Evolutionary conservation across 768 basidiomycete genomes (phyloP), one percentile per base, ranked within the genome.

Genomic region (Trametes gibbosa): DNA sequence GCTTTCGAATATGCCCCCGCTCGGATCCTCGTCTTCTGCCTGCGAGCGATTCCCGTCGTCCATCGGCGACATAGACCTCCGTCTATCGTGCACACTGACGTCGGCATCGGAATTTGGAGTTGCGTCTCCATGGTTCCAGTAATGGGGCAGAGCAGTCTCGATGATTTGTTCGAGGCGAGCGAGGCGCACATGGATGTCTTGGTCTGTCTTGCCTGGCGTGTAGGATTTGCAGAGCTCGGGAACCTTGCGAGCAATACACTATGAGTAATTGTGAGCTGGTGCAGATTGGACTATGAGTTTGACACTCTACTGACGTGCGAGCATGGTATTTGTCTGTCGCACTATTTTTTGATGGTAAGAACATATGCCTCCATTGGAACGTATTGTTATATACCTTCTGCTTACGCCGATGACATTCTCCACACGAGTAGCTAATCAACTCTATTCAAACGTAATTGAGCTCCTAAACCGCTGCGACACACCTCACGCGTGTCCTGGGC

Each of bases 191-290:
- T 81, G 84, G 47, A 94, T 75, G 72, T 94, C 90, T 68, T 91
- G 88, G 72, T 93, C 92, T 16, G 84, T 78, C 70, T 92, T 93
- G 56, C 91, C 91, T 10, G 91, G 92, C 7, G 89, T 92, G 68
- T 94, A 94, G 0, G 91, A 86, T 70, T 90, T 90, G 77, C 91
- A 94, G 42, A 93, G 76, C 59, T 92, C 90, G 29, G 91, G 91
- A 0, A 94, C 90, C 72, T 92, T 93, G 68, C 91, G 85, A 50
- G 91, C 85, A 62, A 92, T 73, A 64, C 91, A 94, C 87, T 93
- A 56, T 45, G 21, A 45, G 5, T 23, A 21, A 43, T 23, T 39
- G 52, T 46, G 47, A 42, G 52, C 66, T 47, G 66, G 43, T 48
- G 50, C 63, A 21, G 46, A 54, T 63, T 9, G 16, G 13, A 23